Base-by-base conservation (phyloP, 1,284 basidiomycete genomes). In the Sporisorium sorghi region DNA sequence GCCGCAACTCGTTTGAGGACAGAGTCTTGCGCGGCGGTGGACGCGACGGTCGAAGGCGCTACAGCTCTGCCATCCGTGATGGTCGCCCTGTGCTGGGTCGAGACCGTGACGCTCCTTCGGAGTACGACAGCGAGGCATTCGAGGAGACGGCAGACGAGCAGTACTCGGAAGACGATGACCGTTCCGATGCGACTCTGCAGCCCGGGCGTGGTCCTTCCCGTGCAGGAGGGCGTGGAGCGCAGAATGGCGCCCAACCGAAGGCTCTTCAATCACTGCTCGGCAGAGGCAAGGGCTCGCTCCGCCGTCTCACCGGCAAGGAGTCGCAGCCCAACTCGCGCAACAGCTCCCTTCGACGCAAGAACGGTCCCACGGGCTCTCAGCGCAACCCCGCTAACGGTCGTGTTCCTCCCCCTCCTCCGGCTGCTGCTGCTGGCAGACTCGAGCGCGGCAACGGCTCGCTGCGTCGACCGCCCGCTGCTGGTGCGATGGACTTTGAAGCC, bases 401-500 rank as follows among this genome's bases (percentile, higher is more conserved):
- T 28, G 43, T 32, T 19, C 55, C 56, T 26, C 48, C 48, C 23
- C 53, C 54, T 24, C 28, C 48, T 44, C 28, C 50, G 5, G 15
- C 23, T 17, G 35, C 24, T 19, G 44, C 43, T 33, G 54, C 44
- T 19, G 35, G 23, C 14, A 21, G 32, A 17, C 43, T 44, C 19
- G 63, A 63, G 8, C 57, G 48, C 30, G 37, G 54, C 6, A 53
- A 28, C 15, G 52, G 58, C 43, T 62, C 61, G 2, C 30, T 53
- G 23, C 73, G 70, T 21, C 63, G 69, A 8, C 57, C 70, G 15
- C 65, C 73, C 14, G 46, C 52, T 35, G 50, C 71, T n/a, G 65
- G 65, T 11, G 55, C 63, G 3, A 60, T 63, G 61, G 67, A 77
- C 60, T 77, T 73, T 61, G 79, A 83, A 15, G 67, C 71, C 12